phyloP scores from a whole-genome alignment of 192 early-diverging fungal genomes.

The Linnemannia elongata region DNA sequence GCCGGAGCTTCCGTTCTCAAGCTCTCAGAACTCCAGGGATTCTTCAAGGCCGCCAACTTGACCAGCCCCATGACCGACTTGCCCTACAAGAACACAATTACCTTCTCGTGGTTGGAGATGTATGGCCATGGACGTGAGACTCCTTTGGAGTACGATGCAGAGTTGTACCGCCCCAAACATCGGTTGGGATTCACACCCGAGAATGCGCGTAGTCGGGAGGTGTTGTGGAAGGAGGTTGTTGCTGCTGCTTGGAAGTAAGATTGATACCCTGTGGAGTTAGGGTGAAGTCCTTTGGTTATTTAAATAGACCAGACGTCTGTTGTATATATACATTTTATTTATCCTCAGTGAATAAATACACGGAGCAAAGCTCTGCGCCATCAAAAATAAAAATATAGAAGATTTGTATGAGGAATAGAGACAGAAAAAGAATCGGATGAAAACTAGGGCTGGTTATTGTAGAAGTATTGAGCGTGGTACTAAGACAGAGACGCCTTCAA shows the following conservation, averaged over 20 bases:
- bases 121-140: not conserved
- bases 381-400: no score
- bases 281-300: no score
- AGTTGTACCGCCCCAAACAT: not conserved
- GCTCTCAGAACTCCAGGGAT: not conserved
- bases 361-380: no score
- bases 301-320: no score
- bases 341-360: no score
- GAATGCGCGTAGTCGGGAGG: conserved; percentile 17
- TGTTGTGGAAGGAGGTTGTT: conserved; percentile 22
- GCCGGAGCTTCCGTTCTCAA: conserved; percentile 11
- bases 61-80: not conserved
- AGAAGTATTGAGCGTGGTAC: no score
- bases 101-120: not conserved
- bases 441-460: no score
- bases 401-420: no score
- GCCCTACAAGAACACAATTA: not conserved
- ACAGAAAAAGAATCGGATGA: no score
- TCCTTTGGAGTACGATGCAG: conserved; percentile 30
- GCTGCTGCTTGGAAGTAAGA: conserved; percentile 20
- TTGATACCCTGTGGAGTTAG: no score
- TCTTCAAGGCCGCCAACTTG: not conserved
- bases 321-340: no score
- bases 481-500: no score
- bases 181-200: conserved; percentile 2